Conservation (phyloP, 2,329 filamentous ascomycete species). For the Alternaria sp. region DNA sequence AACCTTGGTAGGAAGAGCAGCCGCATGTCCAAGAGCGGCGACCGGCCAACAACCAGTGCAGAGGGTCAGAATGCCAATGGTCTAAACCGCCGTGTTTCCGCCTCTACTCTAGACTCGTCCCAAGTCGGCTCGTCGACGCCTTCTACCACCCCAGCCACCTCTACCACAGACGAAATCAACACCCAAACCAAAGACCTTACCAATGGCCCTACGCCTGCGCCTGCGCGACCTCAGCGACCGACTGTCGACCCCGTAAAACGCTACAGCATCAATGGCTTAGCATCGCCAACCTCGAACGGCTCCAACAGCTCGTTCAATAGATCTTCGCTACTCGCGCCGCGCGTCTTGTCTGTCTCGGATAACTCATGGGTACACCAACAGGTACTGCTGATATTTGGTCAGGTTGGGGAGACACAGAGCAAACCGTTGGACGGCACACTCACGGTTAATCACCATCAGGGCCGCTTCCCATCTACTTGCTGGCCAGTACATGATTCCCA, state of each 20-base stretch:
- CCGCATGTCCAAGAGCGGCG: constrained; percentile 66
- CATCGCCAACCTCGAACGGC: constrained; percentile 61
- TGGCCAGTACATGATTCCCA: constrained; percentile 92
- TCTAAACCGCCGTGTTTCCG: constrained; percentile 65
- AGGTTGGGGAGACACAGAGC: constrained; percentile 76
- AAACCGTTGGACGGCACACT: constrained; percentile 79
- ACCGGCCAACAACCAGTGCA: constrained; percentile 25
- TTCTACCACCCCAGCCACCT: constrained; percentile 69
- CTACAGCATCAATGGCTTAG: constrained; percentile 66
- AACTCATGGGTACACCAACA: constrained; percentile 96
- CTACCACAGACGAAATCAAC: constrained; percentile 75
- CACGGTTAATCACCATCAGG: constrained; percentile 82
- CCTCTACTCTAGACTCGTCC: constrained; percentile 67
- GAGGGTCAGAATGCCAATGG: constrained; percentile 33
- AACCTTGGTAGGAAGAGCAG: constrained; percentile 77
- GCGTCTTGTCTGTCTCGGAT: constrained; percentile 79
- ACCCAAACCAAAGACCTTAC: constrained; percentile 66
- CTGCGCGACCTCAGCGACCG: constrained; percentile 56
- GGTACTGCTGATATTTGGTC: constrained; percentile 80
- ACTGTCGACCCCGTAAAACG: constrained; percentile 59
- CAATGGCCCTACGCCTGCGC: constrained; percentile 56
- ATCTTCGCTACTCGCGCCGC: constrained; percentile 81
- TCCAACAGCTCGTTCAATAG: constrained; percentile 61
- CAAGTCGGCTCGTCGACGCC: constrained; percentile 74
- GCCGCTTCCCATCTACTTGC: constrained; percentile 79